A percentile compares a stretch with the other conserved stretches of the same genome.
Conservation (phyloP, 345 rosid genomes). For the Lepidium aucheri region DNA sequence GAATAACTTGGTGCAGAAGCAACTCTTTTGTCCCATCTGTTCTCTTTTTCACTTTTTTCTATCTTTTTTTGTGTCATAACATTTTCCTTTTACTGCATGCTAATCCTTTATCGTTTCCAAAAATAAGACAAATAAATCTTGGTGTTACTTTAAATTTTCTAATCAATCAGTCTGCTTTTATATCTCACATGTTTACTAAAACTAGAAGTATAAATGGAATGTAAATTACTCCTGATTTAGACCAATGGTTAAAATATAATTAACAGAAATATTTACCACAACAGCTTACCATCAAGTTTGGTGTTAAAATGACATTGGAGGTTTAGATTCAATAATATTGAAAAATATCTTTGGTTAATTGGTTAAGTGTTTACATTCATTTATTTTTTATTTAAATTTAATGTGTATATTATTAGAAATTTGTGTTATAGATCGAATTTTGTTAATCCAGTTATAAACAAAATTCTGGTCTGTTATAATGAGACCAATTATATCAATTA, state of each 20-base stretch:
- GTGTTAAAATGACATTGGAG: too few relatives aligned
- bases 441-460: too few relatives aligned
- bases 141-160: neutral
- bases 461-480: too few relatives aligned
- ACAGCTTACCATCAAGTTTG: too few relatives aligned
- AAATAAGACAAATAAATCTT: neutral
- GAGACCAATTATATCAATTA: too few relatives aligned
- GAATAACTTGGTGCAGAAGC: constrained; percentile 26
- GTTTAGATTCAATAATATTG: too few relatives aligned
- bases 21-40: constrained; percentile 11
- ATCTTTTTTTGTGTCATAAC: neutral
- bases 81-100: neutral
- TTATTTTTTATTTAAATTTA: too few relatives aligned
- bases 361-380: too few relatives aligned
- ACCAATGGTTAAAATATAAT: neutral
- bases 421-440: too few relatives aligned
- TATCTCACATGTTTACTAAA: neutral
- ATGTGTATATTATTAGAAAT: too few relatives aligned
- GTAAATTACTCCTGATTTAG: neutral
- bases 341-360: too few relatives aligned
- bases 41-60: constrained; percentile 5
- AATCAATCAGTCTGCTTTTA: neutral
- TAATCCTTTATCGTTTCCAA: constrained; percentile 1
- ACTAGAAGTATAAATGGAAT: neutral
- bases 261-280: too few relatives aligned